Evolutionary conservation across 2,329 filamentous ascomycete genomes (phyloP).

Genomic region (Clonostachys rhizophaga): DNA sequence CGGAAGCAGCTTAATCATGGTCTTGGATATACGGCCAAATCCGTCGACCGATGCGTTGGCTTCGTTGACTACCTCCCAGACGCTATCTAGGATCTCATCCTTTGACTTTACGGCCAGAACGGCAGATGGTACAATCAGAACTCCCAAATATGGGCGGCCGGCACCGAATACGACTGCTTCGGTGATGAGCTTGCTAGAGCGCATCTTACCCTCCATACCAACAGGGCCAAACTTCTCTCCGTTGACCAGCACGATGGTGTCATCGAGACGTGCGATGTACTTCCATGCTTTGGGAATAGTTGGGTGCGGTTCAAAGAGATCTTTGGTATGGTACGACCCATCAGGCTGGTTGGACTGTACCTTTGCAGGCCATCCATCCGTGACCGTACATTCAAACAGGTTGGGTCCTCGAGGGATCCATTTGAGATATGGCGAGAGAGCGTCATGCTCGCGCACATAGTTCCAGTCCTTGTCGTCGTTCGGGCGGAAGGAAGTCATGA

Average conservation of each 20-base stretch:
- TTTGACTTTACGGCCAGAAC: constrained; percentile 15
- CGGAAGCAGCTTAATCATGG: constrained; percentile 43
- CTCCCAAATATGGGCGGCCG: constrained; percentile 48
- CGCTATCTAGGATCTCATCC: constrained; percentile 21
- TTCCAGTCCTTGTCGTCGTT: constrained; percentile 18
- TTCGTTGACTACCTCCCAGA: constrained; percentile 21
- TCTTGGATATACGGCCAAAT: constrained; percentile 30
- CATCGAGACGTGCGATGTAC: constrained; percentile 54
- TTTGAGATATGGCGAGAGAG: constrained; percentile 3
- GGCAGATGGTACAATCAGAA: constrained; percentile 41
- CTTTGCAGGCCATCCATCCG: constrained; percentile 48
- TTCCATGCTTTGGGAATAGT: constrained; percentile 50
- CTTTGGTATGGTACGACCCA: constrained; percentile 58
- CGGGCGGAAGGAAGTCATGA: constrained; percentile 16
- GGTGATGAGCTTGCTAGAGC: constrained; percentile 32
- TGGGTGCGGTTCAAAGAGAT: constrained; percentile 55
- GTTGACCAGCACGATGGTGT: constrained; percentile 54
- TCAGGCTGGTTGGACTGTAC: constrained; percentile 51
- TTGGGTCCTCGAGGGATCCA: constrained; percentile 17
- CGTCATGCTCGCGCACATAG: constrained; percentile 12
- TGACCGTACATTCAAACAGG: constrained; percentile 25
- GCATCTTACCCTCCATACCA: constrained; percentile 51
- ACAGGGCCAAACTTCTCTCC: constrained; percentile 67
- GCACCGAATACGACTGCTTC: constrained; percentile 60
- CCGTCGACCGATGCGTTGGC: constrained; percentile 17